phyloP scores from a whole-genome alignment of 495 filamentous ascomycete genomes.

The Aspergillus kassunensis region DNA sequence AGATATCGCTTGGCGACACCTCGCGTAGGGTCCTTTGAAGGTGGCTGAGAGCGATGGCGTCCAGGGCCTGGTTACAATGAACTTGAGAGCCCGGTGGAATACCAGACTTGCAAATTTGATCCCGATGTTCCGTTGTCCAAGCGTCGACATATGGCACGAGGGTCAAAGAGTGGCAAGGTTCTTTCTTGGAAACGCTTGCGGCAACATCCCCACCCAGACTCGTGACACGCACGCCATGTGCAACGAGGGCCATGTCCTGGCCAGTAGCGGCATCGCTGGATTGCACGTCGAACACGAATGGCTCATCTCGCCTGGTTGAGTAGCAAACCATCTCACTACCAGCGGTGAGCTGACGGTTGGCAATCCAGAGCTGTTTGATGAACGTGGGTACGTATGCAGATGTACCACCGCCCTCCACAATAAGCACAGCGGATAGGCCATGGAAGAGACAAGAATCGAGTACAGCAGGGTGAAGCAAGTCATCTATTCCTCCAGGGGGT shows the following conservation, averaged over 20 bases:
- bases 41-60: background rate
- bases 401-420: background rate
- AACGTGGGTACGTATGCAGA: constrained; percentile 10
- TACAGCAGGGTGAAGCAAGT: constrained; percentile 8
- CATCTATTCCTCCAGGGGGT: constrained; percentile 2
- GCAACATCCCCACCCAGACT: constrained; percentile 2
- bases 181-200: background rate
- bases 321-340: background rate
- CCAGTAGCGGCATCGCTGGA: background rate
- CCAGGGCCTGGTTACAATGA: background rate
- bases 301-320: background rate
- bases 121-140: constrained; percentile 6
- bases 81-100: background rate
- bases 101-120: constrained; percentile 1
- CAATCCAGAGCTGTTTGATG: constrained; percentile 11
- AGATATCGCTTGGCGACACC: background rate
- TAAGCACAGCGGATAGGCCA: constrained; percentile 3
- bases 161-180: constrained; percentile 5
- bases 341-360: background rate
- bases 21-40: constrained; percentile 1
- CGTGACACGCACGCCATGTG: constrained; percentile 11
- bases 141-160: constrained; percentile 6
- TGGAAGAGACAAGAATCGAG: constrained; percentile 7
- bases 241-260: background rate
- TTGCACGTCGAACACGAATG: constrained; percentile 5